Percentiles rank a stretch among this genome's conserved stretches.
Evolutionary conservation across 345 rosid genomes (phyloP).

Genomic region (Draba incana): DNA sequence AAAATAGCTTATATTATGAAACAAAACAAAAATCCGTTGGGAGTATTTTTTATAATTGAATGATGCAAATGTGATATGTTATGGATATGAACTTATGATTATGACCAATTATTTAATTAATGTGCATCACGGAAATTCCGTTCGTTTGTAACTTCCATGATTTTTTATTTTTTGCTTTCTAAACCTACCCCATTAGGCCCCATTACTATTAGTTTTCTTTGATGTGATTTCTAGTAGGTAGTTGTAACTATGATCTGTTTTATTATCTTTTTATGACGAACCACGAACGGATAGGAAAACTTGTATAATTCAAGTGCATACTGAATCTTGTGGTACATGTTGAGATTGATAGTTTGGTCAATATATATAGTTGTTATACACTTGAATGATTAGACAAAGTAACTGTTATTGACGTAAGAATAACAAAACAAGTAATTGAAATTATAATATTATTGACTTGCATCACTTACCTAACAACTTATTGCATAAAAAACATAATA

Average conservation of each 20-base stretch:
- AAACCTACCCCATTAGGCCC: conserved; percentile 15
- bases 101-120: conserved; percentile 5
- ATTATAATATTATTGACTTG: conserved; percentile 7
- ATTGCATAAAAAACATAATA: background rate
- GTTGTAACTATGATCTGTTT: background rate
- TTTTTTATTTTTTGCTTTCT: conserved; percentile 10
- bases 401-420: background rate
- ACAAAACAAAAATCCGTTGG: no score
- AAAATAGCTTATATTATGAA: no score
- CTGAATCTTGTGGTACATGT: background rate
- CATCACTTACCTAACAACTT: background rate
- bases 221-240: background rate
- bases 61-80: background rate
- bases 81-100: background rate
- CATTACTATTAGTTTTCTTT: background rate
- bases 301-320: background rate
- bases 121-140: conserved; percentile 36
- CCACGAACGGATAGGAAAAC: background rate
- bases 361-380: background rate
- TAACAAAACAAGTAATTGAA: background rate
- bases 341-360: background rate
- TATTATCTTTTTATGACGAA: background rate
- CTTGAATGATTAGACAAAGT: background rate
- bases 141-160: conserved; percentile 29
- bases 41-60: background rate